Evolutionary conservation across 305 asterid genomes (phyloP).

Genomic region (Caryopteris hybrid): DNA sequence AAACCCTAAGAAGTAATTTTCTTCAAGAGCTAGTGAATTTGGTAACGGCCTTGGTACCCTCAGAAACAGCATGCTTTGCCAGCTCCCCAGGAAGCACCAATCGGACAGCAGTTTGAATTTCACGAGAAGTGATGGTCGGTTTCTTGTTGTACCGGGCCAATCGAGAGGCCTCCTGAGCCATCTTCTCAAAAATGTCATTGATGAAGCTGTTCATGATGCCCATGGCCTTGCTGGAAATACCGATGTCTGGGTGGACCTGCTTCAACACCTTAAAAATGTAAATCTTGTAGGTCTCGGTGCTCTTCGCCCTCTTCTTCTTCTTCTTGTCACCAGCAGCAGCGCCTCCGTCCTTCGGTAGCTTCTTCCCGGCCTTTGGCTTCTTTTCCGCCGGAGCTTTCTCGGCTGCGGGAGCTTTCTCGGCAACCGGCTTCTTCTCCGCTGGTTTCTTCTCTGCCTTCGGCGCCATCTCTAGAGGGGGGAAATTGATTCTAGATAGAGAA

Average conservation of each 20-base stretch:
- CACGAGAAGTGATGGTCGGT: conserved; percentile 57
- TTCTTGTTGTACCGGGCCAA: conserved; percentile 57
- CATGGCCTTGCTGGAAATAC: conserved; percentile 62
- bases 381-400: no score
- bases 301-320: conserved; percentile 45
- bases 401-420: no score
- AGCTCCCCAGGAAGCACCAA: conserved; percentile 59
- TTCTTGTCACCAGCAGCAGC: conserved; percentile 42
- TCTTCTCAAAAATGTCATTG: conserved; percentile 55
- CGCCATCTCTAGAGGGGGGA: conserved; percentile 27
- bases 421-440: no score
- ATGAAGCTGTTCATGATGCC: conserved; percentile 64
- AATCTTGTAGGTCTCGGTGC: conserved; percentile 57
- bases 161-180: conserved; percentile 47
- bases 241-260: conserved; percentile 55
- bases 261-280: conserved; percentile 59
- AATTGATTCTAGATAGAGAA: neutral
- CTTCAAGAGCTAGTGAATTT: conserved; percentile 52
- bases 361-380: conserved; percentile 59
- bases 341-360: conserved; percentile 49
- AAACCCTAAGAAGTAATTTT: neutral
- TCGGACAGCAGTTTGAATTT: conserved; percentile 55
- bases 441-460: no score
- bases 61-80: conserved; percentile 62
- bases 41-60: no score